phyloP scores from a whole-genome alignment of 1,139 yeast genomes.

The Pichia sp. region DNA sequence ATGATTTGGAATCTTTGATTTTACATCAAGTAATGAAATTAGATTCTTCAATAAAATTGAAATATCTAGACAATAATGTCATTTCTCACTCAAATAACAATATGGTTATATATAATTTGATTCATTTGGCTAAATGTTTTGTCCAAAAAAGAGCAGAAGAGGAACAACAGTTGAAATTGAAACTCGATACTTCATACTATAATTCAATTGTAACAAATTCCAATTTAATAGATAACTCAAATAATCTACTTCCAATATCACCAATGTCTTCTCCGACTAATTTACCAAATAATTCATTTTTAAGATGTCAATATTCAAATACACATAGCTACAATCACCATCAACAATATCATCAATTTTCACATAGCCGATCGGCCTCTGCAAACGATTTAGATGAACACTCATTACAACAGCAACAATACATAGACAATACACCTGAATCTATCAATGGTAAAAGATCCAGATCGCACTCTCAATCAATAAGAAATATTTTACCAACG shows the following conservation, averaged over 20 bases:
- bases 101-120: slow-evolving; percentile 16
- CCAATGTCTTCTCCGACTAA: slow-evolving; percentile 23
- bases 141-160: slow-evolving; percentile 17
- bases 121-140: slow-evolving; percentile 18
- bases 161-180: slow-evolving; percentile 6
- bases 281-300: slow-evolving; percentile 7
- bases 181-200: slow-evolving; percentile 7
- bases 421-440: not conserved
- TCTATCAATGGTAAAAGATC: slow-evolving; percentile 10
- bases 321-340: not conserved
- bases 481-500: slow-evolving; percentile 15
- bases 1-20: slow-evolving; percentile 21
- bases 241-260: slow-evolving; percentile 18
- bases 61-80: slow-evolving; percentile 16
- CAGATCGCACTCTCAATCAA: slow-evolving; percentile 17
- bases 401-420: not conserved
- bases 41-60: slow-evolving; percentile 20
- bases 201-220: slow-evolving; percentile 7
- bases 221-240: slow-evolving; percentile 7
- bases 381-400: slow-evolving; percentile 1
- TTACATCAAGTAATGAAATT: slow-evolving; percentile 16
- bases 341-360: not conserved
- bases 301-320: slow-evolving; percentile 3
- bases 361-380: not conserved
- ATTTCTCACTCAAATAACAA: slow-evolving; percentile 12